These are phyloP conservation scores for Cucumis variabilis DNA, from an alignment of 331 rosid genomes.

Conservation along the genomic window DNA sequence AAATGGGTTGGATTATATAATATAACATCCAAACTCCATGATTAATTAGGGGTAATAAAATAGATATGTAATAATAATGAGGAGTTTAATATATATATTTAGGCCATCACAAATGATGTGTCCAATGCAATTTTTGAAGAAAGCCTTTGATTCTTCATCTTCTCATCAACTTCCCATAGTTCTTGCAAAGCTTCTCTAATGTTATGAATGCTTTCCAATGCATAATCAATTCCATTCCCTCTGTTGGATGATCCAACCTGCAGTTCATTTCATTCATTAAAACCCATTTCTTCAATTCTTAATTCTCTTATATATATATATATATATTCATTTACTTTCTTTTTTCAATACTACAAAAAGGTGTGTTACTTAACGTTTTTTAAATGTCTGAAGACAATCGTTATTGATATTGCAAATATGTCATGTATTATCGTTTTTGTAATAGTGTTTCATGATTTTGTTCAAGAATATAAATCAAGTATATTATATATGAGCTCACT, in stretches of 20 bases:
- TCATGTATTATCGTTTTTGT: too few relatives aligned
- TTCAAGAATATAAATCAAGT: neutral
- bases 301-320: too few relatives aligned
- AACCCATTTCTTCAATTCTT: neutral
- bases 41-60: neutral
- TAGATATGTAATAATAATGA: neutral
- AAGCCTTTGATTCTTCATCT: slow-evolving; percentile 58
- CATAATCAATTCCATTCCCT: slow-evolving; percentile 82
- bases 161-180: slow-evolving; percentile 70
- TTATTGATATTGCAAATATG: too few relatives aligned
- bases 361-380: too few relatives aligned
- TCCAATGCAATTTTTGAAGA: slow-evolving; percentile 79
- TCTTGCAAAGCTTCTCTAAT: slow-evolving; percentile 78
- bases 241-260: slow-evolving; percentile 76
- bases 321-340: too few relatives aligned
- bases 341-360: too few relatives aligned
- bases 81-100: neutral
- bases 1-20: neutral
- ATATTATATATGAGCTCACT: slow-evolving; percentile 49
- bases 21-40: neutral
- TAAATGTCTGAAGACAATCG: too few relatives aligned
- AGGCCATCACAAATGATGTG: slow-evolving; percentile 73
- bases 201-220: slow-evolving; percentile 86
- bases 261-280: neutral
- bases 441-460: neutral